A percentile compares a stretch with the other conserved stretches of the same genome.
Evolutionary conservation across 805 yeast genomes (phyloP).

Genomic region (Spathaspora boniae): DNA sequence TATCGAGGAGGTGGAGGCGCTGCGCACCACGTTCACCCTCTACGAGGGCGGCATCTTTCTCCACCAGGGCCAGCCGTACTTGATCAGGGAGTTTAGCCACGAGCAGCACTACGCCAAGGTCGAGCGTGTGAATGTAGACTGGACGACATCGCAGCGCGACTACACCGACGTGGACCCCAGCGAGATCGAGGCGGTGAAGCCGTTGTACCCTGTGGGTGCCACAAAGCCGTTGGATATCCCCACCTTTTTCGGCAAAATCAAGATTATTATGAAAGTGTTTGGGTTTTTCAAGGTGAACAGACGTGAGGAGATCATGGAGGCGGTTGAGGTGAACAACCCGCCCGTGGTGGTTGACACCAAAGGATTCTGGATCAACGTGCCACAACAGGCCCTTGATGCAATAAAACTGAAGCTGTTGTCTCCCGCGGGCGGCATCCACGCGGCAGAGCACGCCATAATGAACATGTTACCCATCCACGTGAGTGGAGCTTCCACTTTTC

Average conservation of each 20-base stretch:
- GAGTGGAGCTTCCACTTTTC: conserved; percentile 65
- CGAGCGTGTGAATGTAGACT: conserved; percentile 84
- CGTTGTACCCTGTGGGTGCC: conserved; percentile 42
- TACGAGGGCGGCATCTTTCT: conserved; percentile 91
- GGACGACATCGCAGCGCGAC: conserved; percentile 91
- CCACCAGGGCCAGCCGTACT: conserved; percentile 89
- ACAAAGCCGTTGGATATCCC: conserved; percentile 42
- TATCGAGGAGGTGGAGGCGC: conserved; percentile 85
- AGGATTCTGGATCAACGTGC: conserved; percentile 92
- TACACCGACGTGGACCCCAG: conserved; percentile 89
- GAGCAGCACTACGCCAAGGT: conserved; percentile 82
- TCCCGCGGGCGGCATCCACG: conserved; percentile 92
- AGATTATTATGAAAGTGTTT: conserved; percentile 74
- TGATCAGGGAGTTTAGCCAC: conserved; percentile 79
- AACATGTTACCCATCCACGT: conserved; percentile 72
- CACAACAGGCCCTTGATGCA: conserved; percentile 56
- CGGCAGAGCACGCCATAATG: conserved; percentile 88
- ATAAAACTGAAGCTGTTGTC: conserved; percentile 57
- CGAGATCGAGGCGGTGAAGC: conserved; percentile 61
- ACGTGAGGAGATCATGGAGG: conserved; percentile 78
- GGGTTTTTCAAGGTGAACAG: conserved; percentile 89
- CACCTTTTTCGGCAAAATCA: conserved; percentile 70
- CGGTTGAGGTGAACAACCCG: conserved; percentile 88
- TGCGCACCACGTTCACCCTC: conserved; percentile 83
- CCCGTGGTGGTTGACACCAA: conserved; percentile 66